Evolutionary conservation across 2,329 filamentous ascomycete genomes (phyloP).

Genomic region (Pyricularia sp.): DNA sequence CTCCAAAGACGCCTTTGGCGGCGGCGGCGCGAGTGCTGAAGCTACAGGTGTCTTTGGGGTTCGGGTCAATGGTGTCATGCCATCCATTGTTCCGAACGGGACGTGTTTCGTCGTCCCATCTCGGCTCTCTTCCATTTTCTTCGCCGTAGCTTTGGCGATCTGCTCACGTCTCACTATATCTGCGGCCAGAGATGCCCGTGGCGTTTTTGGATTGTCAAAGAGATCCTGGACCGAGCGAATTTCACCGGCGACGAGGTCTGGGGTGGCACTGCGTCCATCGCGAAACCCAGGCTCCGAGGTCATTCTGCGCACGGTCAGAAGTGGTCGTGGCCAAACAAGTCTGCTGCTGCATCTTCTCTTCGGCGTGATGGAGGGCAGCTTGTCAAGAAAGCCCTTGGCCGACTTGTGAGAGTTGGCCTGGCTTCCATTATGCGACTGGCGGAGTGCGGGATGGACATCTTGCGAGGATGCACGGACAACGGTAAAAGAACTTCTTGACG

Average conservation of each 20-base stretch:
- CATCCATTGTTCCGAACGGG: not conserved
- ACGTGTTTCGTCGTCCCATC: not conserved
- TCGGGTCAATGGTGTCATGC: not conserved
- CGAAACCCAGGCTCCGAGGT: conserved; percentile 1
- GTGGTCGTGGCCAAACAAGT: not conserved
- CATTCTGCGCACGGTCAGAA: conserved; percentile 3
- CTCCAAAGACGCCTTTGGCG: not conserved
- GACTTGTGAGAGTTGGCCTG: not conserved
- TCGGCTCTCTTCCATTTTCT: not conserved
- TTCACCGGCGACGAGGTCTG: not conserved
- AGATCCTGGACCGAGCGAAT: conserved; percentile 1
- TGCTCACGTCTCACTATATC: not conserved
- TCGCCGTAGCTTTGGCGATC: not conserved
- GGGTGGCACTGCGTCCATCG: not conserved
- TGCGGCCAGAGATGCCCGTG: not conserved
- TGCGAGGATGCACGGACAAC: not conserved
- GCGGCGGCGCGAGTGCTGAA: not conserved
- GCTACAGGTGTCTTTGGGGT: not conserved
- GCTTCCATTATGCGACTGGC: not conserved
- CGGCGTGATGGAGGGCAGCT: not conserved
- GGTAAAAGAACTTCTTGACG: not conserved
- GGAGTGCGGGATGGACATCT: not conserved
- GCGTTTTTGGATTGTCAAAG: conserved; percentile 2
- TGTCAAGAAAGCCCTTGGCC: not conserved
- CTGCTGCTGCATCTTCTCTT: not conserved